Evolutionary conservation across 495 filamentous ascomycete species (phyloP).

Genomic region (Aspergillus incahuasiensis): DNA sequence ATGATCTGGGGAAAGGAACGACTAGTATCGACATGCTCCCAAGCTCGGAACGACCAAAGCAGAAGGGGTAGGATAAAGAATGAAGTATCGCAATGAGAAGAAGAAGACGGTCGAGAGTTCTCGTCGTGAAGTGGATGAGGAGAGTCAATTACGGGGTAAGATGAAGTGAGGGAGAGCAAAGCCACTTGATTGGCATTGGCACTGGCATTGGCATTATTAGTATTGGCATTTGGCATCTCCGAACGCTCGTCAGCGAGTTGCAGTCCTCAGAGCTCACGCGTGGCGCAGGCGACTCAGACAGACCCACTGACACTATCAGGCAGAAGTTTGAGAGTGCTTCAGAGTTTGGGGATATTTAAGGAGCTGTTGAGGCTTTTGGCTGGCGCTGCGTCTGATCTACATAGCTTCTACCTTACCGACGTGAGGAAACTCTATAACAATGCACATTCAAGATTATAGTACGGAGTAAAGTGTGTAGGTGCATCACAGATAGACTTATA

Average conservation of each 20-base stretch:
- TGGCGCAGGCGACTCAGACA: conserved; percentile 12
- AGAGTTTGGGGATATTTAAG: background rate
- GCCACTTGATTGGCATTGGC: conserved; percentile 1
- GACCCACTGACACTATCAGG: conserved; percentile 12
- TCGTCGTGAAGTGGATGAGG: background rate
- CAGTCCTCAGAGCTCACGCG: conserved; percentile 9
- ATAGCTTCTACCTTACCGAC: too few species aligned
- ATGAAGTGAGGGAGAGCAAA: conserved; percentile 6
- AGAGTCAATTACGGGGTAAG: conserved; percentile 3
- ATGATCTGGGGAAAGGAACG: conserved; percentile 42
- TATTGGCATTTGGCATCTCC: background rate
- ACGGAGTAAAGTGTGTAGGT: too few species aligned
- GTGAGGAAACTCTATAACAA: too few species aligned
- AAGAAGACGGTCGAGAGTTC: conserved; percentile 3
- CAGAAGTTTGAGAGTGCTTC: conserved; percentile 8
- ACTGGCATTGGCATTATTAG: background rate
- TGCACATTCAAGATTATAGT: too few species aligned
- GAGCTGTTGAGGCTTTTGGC: background rate
- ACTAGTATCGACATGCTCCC: conserved; percentile 32
- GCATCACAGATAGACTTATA: too few species aligned
- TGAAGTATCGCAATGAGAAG: conserved; percentile 7
- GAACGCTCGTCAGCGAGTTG: background rate
- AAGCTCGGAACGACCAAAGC: conserved; percentile 7
- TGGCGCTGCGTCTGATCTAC: too few species aligned
- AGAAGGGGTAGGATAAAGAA: conserved; percentile 6